Base-by-base conservation (phyloP, 2,329 filamentous ascomycete species). In the Aureobasidium sp. region DNA sequence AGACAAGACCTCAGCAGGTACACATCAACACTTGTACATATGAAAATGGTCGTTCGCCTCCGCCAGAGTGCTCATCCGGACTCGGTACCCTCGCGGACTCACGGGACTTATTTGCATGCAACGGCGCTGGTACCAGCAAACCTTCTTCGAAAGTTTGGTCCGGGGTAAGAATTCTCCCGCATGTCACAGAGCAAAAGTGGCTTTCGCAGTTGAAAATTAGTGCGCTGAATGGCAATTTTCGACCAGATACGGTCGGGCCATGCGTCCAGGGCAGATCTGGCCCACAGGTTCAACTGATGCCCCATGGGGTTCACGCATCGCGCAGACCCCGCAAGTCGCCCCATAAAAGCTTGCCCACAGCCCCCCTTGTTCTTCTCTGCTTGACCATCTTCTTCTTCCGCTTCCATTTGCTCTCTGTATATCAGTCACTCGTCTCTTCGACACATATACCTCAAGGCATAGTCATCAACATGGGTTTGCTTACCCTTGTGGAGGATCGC, bases 401-500 rank as follows among this genome's bases (percentile, higher is more conserved):
- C 24, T 8, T 39, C 13, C 20, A 20, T 20, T 20, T 20, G 20
- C 20, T 20, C 20, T 20, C 20, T 20, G 20, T 20, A 20, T 20
- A 20, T 20, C 20, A 20, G 20, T 20, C 20, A 20, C 20, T 20
- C 20, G 20, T 20, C 20, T 20, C 20, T 20, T 20, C 20, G 20
- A 20, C 20, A 20, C 20, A 20, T 1, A 20, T 20, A 24, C 10
- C 10, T 24, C 3, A 9, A 24, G n/a, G 17, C 32, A 47, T 12
- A 39, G n/a, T 46, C 32, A 51, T n/a, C 63, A 71, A 9, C 36
- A 75, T 75, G 73, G 72, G 72, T 63, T 67, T 74, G 56, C 69
- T 75, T 46, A 68, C 71, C 10, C 64, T 75, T 48, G 71, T 74
- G 62, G 72, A 74, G 65, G 72, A 73, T 52, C 66, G 82, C 66